These are phyloP conservation scores for Ceratobasidium theobromae DNA, from an alignment of 1,284 basidiomycete species.

Conservation along the genomic window DNA sequence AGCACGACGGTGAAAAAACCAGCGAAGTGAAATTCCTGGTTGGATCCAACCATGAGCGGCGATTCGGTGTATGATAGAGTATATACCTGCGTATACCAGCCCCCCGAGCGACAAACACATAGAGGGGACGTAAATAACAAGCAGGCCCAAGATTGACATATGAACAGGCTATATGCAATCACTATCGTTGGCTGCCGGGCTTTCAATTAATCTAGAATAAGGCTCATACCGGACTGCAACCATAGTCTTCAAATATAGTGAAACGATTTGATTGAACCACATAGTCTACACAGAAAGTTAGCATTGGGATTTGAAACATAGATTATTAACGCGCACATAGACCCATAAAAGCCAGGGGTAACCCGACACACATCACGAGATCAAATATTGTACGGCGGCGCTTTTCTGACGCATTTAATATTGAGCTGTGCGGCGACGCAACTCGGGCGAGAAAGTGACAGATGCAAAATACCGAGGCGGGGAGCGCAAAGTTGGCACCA, in stretches of 20 bases:
- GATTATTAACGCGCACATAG: conserved; percentile 52
- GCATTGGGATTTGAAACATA: neutral
- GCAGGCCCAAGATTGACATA: conserved; percentile 53
- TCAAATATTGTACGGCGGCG: conserved; percentile 51
- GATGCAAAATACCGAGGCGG: conserved; percentile 43
- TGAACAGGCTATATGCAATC: conserved; percentile 47
- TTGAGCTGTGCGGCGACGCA: conserved; percentile 40
- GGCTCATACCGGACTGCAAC: conserved; percentile 56
- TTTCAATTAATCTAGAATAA: neutral
- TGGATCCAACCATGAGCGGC: conserved; percentile 39
- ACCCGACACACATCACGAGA: conserved; percentile 52
- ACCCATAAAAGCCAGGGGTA: conserved; percentile 58
- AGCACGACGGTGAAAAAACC: conserved; percentile 42
- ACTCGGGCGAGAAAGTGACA: conserved; percentile 44
- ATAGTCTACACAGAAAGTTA: conserved; percentile 50
- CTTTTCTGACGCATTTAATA: conserved; percentile 40
- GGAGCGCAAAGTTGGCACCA: conserved; percentile 39
- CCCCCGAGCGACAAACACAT: conserved; percentile 47
- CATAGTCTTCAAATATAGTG: conserved; percentile 61
- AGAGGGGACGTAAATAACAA: conserved; percentile 61
- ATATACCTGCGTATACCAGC: conserved; percentile 40
- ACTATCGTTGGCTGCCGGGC: neutral
- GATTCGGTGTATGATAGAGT: neutral
- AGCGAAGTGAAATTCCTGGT: conserved; percentile 43
- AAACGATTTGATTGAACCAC: conserved; percentile 70